Base-by-base conservation (phyloP, 208 protist genomes). In the Trichomonas gallinae region DNA sequence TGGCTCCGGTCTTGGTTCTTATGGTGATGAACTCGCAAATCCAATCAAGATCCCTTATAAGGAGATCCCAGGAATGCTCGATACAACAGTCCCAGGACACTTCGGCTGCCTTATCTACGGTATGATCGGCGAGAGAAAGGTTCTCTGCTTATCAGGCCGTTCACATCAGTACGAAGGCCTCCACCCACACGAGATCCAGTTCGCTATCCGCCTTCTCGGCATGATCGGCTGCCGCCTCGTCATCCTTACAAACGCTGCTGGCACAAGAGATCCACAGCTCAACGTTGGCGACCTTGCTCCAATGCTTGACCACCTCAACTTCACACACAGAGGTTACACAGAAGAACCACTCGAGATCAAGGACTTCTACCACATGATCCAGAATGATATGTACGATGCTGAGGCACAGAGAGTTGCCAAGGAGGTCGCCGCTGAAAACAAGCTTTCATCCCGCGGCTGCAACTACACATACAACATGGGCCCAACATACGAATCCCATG, bases 151-250 rank as follows among this genome's bases (percentile, higher is more conserved):
- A 31, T 96, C 93, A 36, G 93, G 93, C 23, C 46, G 93, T 26
- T 96, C 93, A 36, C 93, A 96, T 46, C 49, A 63, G 40, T 96
- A 96, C 34, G 93, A 96, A 96, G 93, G 46, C 31, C 36, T 96
- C 4, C 15, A 72, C 26, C 93, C 46, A 46, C 93, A 96, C 36
- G 49, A 96, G 72, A 49, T 96, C 13, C 49, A 82, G 72, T 96
- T 96, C 63, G 31, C 49, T 21, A 96, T 81, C 2, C 31, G 93
- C 17, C 51, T 96, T 31, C 17, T 81, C 0, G 46, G 26, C 3
- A 9, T 81, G 9, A 26, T 3, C 46, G 93, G 93, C 23, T 96
- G 93, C 49, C 34, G 63, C 2, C 34, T 81, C 17, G 63, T 31
- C 17, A 96, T 96, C 26, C 51, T 96, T 48, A 96, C 93, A 31